Percentiles rank a stretch among this genome's conserved stretches.
phyloP scores from a whole-genome alignment of 345 rosid species.

The Syzygium jambos region DNA sequence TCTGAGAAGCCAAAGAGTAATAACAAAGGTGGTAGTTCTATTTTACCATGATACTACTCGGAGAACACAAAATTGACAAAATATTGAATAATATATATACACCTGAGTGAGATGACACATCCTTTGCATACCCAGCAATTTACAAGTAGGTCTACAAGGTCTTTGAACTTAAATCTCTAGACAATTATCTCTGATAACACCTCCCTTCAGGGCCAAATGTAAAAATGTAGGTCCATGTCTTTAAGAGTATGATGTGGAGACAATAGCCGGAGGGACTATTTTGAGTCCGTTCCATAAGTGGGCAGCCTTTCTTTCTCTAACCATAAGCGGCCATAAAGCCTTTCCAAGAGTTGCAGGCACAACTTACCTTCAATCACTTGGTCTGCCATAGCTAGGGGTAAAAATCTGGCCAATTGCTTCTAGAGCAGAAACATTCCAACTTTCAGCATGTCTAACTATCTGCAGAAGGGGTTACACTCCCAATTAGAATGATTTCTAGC shows the following conservation, averaged over 20 bases:
- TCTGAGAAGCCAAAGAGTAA: background rate
- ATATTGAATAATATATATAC: background rate
- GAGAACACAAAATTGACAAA: background rate
- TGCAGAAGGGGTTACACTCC: slow-evolving; percentile 3
- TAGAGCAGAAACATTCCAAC: slow-evolving; percentile 70
- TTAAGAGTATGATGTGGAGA: background rate
- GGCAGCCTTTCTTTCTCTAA: background rate
- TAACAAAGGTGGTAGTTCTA: background rate
- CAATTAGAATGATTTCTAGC: background rate
- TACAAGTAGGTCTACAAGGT: background rate
- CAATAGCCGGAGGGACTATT: background rate
- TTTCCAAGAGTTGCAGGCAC: background rate
- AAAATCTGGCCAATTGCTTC: slow-evolving; percentile 77
- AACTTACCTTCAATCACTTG: slow-evolving; percentile 1
- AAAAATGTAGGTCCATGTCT: background rate
- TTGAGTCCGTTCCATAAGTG: background rate
- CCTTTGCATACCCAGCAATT: background rate
- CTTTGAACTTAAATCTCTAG: background rate
- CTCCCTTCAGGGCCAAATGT: background rate
- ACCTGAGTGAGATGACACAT: background rate
- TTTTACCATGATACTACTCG: background rate
- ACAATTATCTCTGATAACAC: background rate
- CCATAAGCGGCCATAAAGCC: background rate
- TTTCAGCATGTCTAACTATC: slow-evolving; percentile 77
- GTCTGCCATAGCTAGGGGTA: slow-evolving; percentile 21